These are phyloP conservation scores for Chlamydomonas reinhardtii DNA, from an alignment of 163 green algal genomes.

Conservation along the genomic window DNA sequence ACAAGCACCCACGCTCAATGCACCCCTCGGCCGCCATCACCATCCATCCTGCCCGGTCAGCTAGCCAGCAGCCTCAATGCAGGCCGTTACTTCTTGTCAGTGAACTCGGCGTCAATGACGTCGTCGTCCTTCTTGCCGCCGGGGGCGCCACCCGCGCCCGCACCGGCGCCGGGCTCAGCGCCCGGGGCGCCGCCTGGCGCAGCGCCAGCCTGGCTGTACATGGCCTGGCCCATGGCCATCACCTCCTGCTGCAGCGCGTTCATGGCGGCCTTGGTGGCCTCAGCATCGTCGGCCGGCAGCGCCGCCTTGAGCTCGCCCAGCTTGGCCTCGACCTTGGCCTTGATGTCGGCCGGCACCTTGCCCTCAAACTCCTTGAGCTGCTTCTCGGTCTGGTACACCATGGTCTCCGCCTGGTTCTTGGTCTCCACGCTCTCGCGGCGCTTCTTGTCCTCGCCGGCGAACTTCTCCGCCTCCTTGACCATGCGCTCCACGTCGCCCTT, in stretches of 20 bases:
- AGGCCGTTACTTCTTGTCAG: conserved; percentile 67
- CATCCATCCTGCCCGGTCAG: too few species aligned
- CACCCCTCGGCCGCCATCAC: too few species aligned
- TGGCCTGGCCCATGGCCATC: conserved; percentile 92
- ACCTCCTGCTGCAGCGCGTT: conserved; percentile 93
- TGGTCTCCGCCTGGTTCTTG: conserved; percentile 97
- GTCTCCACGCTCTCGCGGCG: conserved; percentile 94
- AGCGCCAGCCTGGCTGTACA: conserved; percentile 86
- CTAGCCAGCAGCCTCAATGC: too few species aligned
- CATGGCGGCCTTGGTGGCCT: conserved; percentile 91
- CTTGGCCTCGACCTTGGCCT: conserved; percentile 92
- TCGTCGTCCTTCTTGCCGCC: conserved; percentile 75
- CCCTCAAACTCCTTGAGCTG: conserved; percentile 98
- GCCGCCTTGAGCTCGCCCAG: conserved; percentile 84
- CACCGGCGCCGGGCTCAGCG: conserved; percentile 49
- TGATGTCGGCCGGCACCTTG: conserved; percentile 94
- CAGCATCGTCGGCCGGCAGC: conserved; percentile 82
- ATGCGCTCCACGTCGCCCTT: conserved; percentile 97
- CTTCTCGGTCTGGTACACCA: conserved; percentile 99
- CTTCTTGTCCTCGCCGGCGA: conserved; percentile 94
- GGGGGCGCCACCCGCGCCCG: conserved; percentile 21
- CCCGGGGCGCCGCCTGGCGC: conserved; percentile 40
- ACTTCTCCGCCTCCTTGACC: conserved; percentile 96
- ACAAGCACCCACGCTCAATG: too few species aligned
- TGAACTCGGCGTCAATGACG: conserved; percentile 99